phyloP scores from a whole-genome alignment of 306 rosid species.

The Arachis stenosperma region DNA sequence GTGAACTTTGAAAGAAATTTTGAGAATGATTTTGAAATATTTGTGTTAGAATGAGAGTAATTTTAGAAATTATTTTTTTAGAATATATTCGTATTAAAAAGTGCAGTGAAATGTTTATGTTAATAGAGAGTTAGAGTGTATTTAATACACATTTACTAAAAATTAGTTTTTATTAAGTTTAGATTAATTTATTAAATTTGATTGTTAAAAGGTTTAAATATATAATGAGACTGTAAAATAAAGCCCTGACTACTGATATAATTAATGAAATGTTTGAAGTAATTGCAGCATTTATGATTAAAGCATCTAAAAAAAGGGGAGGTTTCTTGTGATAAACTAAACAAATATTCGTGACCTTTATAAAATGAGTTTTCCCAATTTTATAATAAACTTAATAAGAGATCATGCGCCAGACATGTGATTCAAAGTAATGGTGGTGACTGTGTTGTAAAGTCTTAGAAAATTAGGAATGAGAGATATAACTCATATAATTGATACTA shows the following conservation, averaged over 20 bases:
- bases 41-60: no score
- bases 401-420: slow-evolving; percentile 38
- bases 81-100: no score
- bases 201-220: no score
- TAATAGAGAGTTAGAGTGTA: no score
- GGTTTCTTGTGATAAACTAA: slow-evolving; percentile 31
- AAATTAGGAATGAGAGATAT: neutral
- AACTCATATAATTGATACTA: slow-evolving; percentile 14
- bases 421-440: slow-evolving; percentile 7
- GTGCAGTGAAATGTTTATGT: no score
- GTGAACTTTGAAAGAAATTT: no score
- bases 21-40: no score
- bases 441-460: slow-evolving; percentile 13
- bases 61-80: no score
- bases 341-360: slow-evolving; percentile 15
- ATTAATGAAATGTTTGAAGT: neutral
- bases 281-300: slow-evolving; percentile 18
- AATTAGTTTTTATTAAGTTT: no score
- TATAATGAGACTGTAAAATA: neutral
- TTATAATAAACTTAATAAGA: neutral
- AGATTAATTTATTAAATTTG: no score
- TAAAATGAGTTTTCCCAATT: neutral
- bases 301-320: neutral
- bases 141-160: no score
- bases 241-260: neutral